Evolutionary conservation across 2,329 filamentous ascomycete species (phyloP).

Genomic region (Neoarthrinium moseri): DNA sequence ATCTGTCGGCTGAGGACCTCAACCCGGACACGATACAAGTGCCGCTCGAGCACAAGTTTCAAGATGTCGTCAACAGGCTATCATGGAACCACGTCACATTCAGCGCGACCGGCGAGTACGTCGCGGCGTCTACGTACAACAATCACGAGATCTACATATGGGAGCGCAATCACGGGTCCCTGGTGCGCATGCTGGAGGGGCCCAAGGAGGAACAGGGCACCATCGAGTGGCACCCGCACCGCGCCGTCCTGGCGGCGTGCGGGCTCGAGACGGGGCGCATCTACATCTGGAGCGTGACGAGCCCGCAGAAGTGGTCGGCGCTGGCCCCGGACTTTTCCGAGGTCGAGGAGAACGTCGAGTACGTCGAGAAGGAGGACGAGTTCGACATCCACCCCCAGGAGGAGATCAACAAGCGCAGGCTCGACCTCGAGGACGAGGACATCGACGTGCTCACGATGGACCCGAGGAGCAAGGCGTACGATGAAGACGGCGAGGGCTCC

Average conservation of each 20-base stretch:
- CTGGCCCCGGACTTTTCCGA: conserved; percentile 95
- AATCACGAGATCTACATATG: conserved; percentile 99
- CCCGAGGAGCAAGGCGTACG: conserved; percentile 58
- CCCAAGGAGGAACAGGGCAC: conserved; percentile 95
- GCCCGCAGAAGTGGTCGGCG: conserved; percentile 95
- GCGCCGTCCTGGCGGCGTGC: conserved; percentile 84
- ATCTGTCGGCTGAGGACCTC: conserved; percentile 66
- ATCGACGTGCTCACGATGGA: conserved; percentile 86
- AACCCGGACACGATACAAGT: conserved; percentile 85
- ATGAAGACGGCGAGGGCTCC: conserved; percentile 53
- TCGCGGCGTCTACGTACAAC: conserved; percentile 94
- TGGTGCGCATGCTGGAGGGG: conserved; percentile 95
- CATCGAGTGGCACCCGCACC: conserved; percentile 93
- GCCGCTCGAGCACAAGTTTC: conserved; percentile 95
- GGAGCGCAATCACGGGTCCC: conserved; percentile 89
- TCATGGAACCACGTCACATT: conserved; percentile 98
- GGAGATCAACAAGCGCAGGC: conserved; percentile 84
- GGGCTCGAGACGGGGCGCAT: conserved; percentile 90
- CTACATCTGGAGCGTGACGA: conserved; percentile 94
- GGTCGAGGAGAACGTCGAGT: conserved; percentile 97
- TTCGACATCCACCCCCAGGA: conserved; percentile 97
- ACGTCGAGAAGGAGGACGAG: conserved; percentile 92
- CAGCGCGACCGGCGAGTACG: conserved; percentile 90
- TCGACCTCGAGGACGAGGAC: conserved; percentile 91
- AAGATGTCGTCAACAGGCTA: conserved; percentile 91